Evolutionary conservation across 176 grass and related monocot species (phyloP).

Genomic region (Aechmea fasciata): DNA sequence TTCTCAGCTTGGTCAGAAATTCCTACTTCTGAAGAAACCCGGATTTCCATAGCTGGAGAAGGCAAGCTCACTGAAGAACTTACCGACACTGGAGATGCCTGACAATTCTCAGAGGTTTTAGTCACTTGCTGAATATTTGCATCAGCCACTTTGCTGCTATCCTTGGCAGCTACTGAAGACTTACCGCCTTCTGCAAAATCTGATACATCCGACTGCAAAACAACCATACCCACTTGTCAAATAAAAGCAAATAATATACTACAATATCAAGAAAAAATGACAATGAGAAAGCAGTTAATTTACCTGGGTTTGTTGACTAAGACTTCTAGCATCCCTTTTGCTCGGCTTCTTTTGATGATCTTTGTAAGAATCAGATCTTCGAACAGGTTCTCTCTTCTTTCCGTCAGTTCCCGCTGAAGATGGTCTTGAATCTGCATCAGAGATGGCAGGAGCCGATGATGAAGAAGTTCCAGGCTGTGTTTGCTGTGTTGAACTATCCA

Average conservation of each 20-base stretch:
- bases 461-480: conserved; percentile 18
- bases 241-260: conserved; percentile 7
- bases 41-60: conserved; percentile 1
- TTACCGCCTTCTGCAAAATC: conserved; percentile 29
- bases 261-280: conserved; percentile 10
- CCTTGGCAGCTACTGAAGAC: conserved; percentile 21
- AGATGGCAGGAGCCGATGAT: not conserved
- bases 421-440: conserved; percentile 21
- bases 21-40: conserved; percentile 16
- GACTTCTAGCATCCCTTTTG: conserved; percentile 40
- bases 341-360: conserved; percentile 41
- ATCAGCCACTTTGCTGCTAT: conserved; percentile 20
- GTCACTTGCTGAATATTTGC: conserved; percentile 12
- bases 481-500: conserved; percentile 28
- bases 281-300: not conserved
- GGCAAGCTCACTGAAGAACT: conserved; percentile 13
- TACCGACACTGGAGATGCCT: not conserved
- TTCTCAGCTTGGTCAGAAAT: conserved; percentile 18
- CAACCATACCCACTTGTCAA: conserved; percentile 17
- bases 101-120: conserved; percentile 7
- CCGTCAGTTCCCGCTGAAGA: conserved; percentile 29
- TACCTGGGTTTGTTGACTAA: conserved; percentile 46
- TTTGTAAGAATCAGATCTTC: conserved; percentile 42
- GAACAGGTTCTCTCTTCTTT: conserved; percentile 39
- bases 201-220: conserved; percentile 41